phyloP scores from a whole-genome alignment of 2,329 filamentous ascomycete genomes.

The Stenocarpella maydis region DNA sequence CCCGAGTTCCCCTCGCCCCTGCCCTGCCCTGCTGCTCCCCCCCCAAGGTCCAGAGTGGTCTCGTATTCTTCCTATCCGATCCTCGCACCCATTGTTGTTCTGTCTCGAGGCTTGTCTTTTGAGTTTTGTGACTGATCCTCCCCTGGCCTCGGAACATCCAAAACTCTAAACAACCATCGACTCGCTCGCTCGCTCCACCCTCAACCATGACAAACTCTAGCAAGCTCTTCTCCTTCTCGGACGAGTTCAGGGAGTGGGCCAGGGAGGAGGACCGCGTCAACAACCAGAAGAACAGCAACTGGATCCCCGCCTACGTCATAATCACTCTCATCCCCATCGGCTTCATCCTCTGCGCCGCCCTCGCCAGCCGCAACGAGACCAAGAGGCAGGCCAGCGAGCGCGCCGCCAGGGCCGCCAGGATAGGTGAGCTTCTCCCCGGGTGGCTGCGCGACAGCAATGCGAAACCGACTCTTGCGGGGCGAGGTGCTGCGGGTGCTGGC shows the following conservation, averaged over 20 bases:
- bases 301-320: conserved; percentile 28
- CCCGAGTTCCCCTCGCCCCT: no score
- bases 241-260: conserved; percentile 25
- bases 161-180: neutral
- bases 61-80: neutral
- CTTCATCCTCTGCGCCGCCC: conserved; percentile 10
- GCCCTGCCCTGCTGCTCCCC: neutral
- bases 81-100: conserved; percentile 1
- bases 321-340: conserved; percentile 25
- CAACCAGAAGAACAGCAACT: conserved; percentile 28
- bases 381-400: conserved; percentile 17
- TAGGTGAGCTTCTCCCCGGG: conserved; percentile 13
- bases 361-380: conserved; percentile 10
- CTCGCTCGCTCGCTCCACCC: neutral
- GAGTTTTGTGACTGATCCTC: neutral
- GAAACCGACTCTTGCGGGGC: no score
- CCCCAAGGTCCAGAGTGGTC: neutral
- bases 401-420: neutral
- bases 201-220: conserved; percentile 8
- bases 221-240: conserved; percentile 24
- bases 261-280: conserved; percentile 20
- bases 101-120: neutral
- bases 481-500: no score
- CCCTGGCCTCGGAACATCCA: neutral
- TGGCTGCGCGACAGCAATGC: neutral